Base-by-base conservation (phyloP, 2,329 filamentous ascomycete species). In the Alternaria novae-zelandiae region DNA sequence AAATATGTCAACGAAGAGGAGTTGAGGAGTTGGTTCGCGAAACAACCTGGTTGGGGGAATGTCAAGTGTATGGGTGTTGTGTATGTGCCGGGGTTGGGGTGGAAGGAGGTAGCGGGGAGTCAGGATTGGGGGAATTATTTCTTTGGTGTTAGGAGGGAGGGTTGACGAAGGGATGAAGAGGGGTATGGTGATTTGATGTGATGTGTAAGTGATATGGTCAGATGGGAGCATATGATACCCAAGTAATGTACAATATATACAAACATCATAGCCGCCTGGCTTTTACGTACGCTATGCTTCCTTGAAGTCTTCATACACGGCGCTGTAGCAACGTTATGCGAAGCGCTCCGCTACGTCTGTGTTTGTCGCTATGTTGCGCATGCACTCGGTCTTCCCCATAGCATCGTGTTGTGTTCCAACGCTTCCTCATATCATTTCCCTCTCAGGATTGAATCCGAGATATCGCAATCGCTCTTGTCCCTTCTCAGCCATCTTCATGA, bases 51-150 rank as follows among this genome's bases (percentile, higher is more conserved):
- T 10, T 75, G 83, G 78, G 77, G 71, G 5, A 84, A 82, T 2
- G 85, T 85, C 43, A 82, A 83, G 74, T 86, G 90, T 66, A 89
- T 92, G 85, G 96, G 96, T 1, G 93, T 97, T 9, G 85, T 97
- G 51, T 99, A 97, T 83, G 86, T 98, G 58, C 96, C 96, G 0
- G 94, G 93, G 0, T 61, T 97, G 47, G 96, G 96, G 4, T 98
- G 96, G 96, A 94, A 87, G 82, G 88, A 93, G 78, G 89, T 97
- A 5, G 79, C 82, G 23, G 92, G 93, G 3, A 91, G 93, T 73
- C 95, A 98, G 83, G 89, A 88, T 75, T 88, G 93, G 75, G 95
- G 95, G 10, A 99, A 99, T 80, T 99, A 98, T 82, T 98, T 99
- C 80, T 97, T 97, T 79, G 96, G 88, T 9, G 89, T 97, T 46